These are phyloP conservation scores for Geranium rotundifolium DNA, from an alignment of 345 rosid genomes.

Conservation along the genomic window DNA sequence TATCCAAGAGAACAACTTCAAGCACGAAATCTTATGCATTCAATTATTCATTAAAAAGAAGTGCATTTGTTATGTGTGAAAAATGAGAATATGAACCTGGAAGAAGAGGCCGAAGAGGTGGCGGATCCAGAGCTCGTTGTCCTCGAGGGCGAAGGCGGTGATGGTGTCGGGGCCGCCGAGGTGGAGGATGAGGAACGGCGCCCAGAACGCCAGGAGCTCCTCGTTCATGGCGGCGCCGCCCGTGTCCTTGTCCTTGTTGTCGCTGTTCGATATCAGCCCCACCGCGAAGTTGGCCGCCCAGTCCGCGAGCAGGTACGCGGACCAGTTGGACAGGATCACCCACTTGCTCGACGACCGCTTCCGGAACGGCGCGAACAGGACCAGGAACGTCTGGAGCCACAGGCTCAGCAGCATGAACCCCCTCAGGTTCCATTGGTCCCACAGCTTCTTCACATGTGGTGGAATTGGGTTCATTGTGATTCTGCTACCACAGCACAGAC, in stretches of 20 bases:
- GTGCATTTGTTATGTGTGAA: too few species aligned
- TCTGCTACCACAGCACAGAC: neutral
- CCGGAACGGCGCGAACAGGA: slow-evolving; percentile 37
- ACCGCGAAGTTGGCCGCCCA: slow-evolving; percentile 44
- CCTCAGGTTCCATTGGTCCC: slow-evolving; percentile 51
- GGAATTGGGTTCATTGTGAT: slow-evolving; percentile 21
- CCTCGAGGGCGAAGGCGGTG: slow-evolving; percentile 57
- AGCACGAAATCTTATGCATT: too few species aligned
- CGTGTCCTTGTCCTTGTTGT: neutral
- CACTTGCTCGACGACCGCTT: slow-evolving; percentile 29
- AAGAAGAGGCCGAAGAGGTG: slow-evolving; percentile 37
- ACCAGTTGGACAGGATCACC: slow-evolving; percentile 36
- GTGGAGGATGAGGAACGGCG: slow-evolving; percentile 54
- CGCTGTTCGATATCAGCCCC: slow-evolving; percentile 44
- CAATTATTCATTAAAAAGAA: too few species aligned
- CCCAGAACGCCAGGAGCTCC: slow-evolving; percentile 54
- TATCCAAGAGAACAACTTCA: too few species aligned
- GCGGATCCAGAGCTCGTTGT: slow-evolving; percentile 55
- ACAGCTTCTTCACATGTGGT: slow-evolving; percentile 11
- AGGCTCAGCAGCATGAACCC: slow-evolving; percentile 49
- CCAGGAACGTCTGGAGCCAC: slow-evolving; percentile 36
- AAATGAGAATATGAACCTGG: slow-evolving; percentile 16
- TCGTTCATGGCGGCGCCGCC: slow-evolving; percentile 8
- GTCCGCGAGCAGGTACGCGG: slow-evolving; percentile 49
- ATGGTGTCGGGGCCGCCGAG: slow-evolving; percentile 66